Evolutionary conservation across 2,329 filamentous ascomycete species (phyloP).

Genomic region (Botrytis cinerea): DNA sequence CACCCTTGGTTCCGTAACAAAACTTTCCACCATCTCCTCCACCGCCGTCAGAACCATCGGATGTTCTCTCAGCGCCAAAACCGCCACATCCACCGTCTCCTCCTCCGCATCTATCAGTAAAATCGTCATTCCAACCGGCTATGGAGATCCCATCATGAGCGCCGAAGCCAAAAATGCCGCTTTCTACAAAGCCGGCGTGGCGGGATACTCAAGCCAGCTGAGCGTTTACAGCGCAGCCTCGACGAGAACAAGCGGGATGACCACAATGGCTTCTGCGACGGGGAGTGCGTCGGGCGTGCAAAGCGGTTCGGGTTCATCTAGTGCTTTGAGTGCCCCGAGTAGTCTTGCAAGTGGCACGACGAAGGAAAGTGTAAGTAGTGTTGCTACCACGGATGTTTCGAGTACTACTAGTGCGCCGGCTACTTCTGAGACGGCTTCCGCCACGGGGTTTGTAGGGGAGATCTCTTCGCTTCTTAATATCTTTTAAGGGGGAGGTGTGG

Average conservation of each 20-base stretch:
- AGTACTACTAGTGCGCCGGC: not conserved
- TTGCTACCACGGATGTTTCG: not conserved
- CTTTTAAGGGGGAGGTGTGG: not conserved
- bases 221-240: not conserved
- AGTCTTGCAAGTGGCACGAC: not conserved
- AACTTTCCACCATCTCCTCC: slow-evolving; percentile 14
- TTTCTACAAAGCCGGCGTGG: slow-evolving; percentile 3
- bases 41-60: not conserved
- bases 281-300: not conserved
- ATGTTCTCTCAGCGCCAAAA: slow-evolving; percentile 11
- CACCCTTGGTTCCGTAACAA: slow-evolving; percentile 5
- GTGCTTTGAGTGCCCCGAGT: no score
- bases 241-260: slow-evolving; percentile 10
- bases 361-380: no score
- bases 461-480: not conserved
- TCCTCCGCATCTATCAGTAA: slow-evolving; percentile 14
- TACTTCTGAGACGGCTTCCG: not conserved
- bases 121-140: slow-evolving; percentile 13
- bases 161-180: not conserved
- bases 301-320: not conserved
- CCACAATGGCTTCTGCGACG: slow-evolving; percentile 1
- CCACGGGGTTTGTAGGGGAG: not conserved
- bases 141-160: slow-evolving; percentile 1
- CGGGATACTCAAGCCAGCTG: not conserved
- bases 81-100: slow-evolving; percentile 5